A percentile compares a stretch with the other conserved stretches of the same genome.
Evolutionary conservation across 2,329 filamentous ascomycete species (phyloP).

Genomic region (Pseudogymnoascus sp.): DNA sequence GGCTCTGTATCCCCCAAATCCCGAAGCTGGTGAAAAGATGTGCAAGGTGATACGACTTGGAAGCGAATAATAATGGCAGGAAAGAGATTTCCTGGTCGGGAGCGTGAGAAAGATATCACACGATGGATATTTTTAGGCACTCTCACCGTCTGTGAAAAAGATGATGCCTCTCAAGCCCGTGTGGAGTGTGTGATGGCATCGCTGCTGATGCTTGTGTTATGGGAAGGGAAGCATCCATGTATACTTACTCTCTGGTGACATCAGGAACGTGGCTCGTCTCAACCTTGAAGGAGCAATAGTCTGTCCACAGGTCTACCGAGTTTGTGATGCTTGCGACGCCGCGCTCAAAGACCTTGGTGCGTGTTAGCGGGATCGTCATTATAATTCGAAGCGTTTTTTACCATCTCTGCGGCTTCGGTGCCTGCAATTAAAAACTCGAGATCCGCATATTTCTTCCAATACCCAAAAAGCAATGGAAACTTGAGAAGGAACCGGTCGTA

Average conservation of each 20-base stretch:
- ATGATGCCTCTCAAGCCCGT: conserved; percentile 26
- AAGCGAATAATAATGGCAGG: conserved; percentile 37
- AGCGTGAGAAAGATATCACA: conserved; percentile 57
- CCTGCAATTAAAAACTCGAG: conserved; percentile 95
- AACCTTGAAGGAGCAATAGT: conserved; percentile 96
- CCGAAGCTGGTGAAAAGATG: conserved; percentile 32
- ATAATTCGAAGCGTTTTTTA: conserved; percentile 34
- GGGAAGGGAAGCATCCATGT: conserved; percentile 56
- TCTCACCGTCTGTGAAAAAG: conserved; percentile 59
- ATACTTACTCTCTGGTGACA: conserved; percentile 99
- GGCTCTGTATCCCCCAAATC: conserved; percentile 41
- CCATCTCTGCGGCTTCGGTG: conserved; percentile 95
- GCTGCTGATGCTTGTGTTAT: conserved; percentile 44
- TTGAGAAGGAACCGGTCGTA: conserved; percentile 92
- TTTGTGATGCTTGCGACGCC: conserved; percentile 87
- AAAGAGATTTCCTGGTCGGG: conserved; percentile 51
- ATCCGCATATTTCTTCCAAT: conserved; percentile 99
- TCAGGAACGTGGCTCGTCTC: conserved; percentile 92
- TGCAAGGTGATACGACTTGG: conserved; percentile 31
- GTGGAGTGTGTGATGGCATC: conserved; percentile 21
- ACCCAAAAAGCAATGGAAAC: conserved; percentile 91
- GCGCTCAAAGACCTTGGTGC: conserved; percentile 75
- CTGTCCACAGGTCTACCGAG: conserved; percentile 93
- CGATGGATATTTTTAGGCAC: conserved; percentile 51
- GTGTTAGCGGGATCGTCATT: conserved; percentile 20